These are phyloP conservation scores for Pseudogymnoascus sp. DNA, from an alignment of 2,329 filamentous ascomycete genomes.

Conservation along the genomic window DNA sequence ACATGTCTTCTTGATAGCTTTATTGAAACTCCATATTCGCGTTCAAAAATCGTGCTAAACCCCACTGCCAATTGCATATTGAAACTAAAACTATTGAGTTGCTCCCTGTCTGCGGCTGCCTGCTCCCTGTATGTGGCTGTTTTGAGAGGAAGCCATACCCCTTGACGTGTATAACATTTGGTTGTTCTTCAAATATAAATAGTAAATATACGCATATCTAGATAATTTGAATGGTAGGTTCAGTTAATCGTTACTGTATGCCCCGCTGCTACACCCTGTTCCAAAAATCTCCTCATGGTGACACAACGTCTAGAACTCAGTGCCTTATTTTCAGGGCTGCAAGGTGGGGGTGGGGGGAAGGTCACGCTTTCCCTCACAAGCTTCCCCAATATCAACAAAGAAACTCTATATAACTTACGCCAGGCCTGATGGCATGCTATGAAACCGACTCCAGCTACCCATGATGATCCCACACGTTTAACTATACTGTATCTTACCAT, in stretches of 20 bases:
- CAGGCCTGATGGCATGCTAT: neutral
- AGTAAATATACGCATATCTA: neutral
- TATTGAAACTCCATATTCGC: neutral
- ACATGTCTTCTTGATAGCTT: neutral
- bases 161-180: neutral
- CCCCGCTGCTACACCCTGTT: neutral
- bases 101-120: too few species aligned
- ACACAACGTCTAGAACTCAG: neutral
- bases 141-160: neutral
- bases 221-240: neutral
- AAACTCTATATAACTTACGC: neutral
- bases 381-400: conserved; percentile 6
- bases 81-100: neutral
- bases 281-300: neutral
- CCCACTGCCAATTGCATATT: neutral
- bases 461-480: neutral
- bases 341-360: neutral
- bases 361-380: neutral
- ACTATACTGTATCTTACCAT: conserved; percentile 2
- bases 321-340: neutral
- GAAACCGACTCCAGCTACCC: neutral
- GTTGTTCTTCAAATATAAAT: neutral
- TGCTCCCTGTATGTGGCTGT: neutral
- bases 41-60: neutral
- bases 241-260: neutral